Evolutionary conservation across 2,329 filamentous ascomycete genomes (phyloP).

Genomic region (Leptoxyphium fumago): DNA sequence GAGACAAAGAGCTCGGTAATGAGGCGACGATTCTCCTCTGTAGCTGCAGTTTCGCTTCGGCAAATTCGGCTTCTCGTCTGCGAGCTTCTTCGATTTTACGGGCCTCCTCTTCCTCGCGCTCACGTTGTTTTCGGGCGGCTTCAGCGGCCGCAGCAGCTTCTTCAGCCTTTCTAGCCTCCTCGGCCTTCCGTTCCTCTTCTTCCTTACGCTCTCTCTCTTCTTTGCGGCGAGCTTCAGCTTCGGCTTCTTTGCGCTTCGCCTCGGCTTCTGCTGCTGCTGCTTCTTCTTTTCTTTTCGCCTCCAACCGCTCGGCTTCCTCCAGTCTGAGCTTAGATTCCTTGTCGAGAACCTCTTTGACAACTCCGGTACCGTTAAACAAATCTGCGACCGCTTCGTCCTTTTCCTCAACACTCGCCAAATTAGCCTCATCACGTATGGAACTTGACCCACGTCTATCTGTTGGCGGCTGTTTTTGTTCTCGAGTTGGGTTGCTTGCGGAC

Average conservation of each 20-base stretch:
- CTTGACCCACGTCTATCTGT: slow-evolving; percentile 12
- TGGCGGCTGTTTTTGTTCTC: slow-evolving; percentile 2
- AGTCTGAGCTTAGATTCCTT: slow-evolving; percentile 5
- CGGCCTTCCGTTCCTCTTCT: slow-evolving; percentile 7
- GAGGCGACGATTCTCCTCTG: slow-evolving; percentile 9
- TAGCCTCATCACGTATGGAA: slow-evolving; percentile 12
- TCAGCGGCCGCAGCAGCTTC: slow-evolving; percentile 14
- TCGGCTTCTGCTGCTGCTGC: slow-evolving; percentile 11
- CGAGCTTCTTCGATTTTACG: slow-evolving; percentile 7
- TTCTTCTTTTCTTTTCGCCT: slow-evolving; percentile 9
- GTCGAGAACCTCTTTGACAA: slow-evolving; percentile 1
- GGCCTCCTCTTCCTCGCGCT: slow-evolving; percentile 10
- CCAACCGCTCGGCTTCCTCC: slow-evolving; percentile 6
- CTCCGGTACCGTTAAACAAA: slow-evolving; percentile 1
- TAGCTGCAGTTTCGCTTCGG: slow-evolving; percentile 8
- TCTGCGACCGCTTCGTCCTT: slow-evolving; percentile 3
- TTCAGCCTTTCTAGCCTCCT: slow-evolving; percentile 11
- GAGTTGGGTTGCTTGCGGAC: slow-evolving; percentile 2
- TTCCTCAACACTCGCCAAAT: slow-evolving; percentile 12
- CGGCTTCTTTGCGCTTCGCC: slow-evolving; percentile 5
- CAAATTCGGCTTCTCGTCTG: slow-evolving; percentile 9
- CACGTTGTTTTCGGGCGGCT: slow-evolving; percentile 6
- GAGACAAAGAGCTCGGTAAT: slow-evolving; percentile 10
- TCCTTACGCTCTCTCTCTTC: slow-evolving; percentile 4
- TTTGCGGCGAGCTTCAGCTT: slow-evolving; percentile 6